Percentiles rank a stretch among this genome's conserved stretches.
phyloP scores from a whole-genome alignment of 768 basidiomycete genomes.

The Termitomyces sp. region DNA sequence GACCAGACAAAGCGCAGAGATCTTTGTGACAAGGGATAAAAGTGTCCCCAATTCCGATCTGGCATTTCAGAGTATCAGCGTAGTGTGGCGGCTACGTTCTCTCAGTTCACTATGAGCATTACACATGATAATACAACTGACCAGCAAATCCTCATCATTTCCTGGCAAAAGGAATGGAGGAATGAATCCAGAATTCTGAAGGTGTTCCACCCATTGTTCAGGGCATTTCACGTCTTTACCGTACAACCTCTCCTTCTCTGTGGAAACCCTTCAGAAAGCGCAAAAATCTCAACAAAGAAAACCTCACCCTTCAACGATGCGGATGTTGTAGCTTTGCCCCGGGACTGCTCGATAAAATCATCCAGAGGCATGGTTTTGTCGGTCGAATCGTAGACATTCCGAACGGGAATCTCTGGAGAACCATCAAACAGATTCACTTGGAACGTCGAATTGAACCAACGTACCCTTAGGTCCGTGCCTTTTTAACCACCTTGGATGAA shows the following conservation, averaged over 20 bases:
- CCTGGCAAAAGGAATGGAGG: slow-evolving; percentile 51
- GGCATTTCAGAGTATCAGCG: slow-evolving; percentile 82
- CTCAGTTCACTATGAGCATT: background rate
- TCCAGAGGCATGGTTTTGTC: slow-evolving; percentile 50
- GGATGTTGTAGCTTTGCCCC: slow-evolving; percentile 26
- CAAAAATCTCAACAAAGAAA: background rate
- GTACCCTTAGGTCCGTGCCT: slow-evolving; percentile 27
- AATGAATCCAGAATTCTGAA: slow-evolving; percentile 43
- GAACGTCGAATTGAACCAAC: background rate
- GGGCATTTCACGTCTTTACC: slow-evolving; percentile 79
- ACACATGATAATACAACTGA: slow-evolving; percentile 18
- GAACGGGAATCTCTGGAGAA: slow-evolving; percentile 50
- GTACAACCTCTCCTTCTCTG: slow-evolving; percentile 63
- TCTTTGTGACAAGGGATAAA: slow-evolving; percentile 86
- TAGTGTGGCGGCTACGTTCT: slow-evolving; percentile 29
- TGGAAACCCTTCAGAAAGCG: background rate
- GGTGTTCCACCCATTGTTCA: slow-evolving; percentile 58
- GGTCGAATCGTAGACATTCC: slow-evolving; percentile 56
- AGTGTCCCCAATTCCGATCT: slow-evolving; percentile 77
- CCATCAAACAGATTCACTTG: background rate
- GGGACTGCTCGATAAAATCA: slow-evolving; percentile 50
- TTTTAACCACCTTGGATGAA: slow-evolving; percentile 55
- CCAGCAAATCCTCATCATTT: slow-evolving; percentile 53
- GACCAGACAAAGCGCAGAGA: slow-evolving; percentile 77
- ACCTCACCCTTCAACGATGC: slow-evolving; percentile 35